phyloP scores from a whole-genome alignment of 352 stramenopile species.

The Aphanomyces cochlioides region DNA sequence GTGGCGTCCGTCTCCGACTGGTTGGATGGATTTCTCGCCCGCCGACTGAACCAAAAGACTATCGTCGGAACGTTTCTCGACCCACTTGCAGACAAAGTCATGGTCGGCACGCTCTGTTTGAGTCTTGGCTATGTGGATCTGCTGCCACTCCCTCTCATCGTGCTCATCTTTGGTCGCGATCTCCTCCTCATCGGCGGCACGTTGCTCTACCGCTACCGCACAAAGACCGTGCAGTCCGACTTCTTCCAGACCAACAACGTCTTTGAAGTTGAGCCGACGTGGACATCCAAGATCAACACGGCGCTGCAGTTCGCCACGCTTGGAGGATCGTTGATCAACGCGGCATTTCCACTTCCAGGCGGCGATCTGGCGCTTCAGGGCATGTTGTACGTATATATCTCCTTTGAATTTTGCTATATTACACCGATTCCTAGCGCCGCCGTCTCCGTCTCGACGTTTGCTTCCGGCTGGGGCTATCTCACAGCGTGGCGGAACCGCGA shows the following conservation, averaged over 20 bases:
- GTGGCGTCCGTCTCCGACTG: conserved; percentile 71
- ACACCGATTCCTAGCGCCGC: neutral
- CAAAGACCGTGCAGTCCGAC: conserved; percentile 55
- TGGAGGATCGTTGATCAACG: conserved; percentile 67
- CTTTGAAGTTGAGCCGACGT: conserved; percentile 67
- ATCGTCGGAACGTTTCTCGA: conserved; percentile 80
- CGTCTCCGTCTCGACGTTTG: conserved; percentile 58
- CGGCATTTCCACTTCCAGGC: conserved; percentile 59
- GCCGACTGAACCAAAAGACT: conserved; percentile 68
- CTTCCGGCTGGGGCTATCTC: conserved; percentile 72
- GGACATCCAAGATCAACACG: conserved; percentile 79
- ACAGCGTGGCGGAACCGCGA: conserved; percentile 13
- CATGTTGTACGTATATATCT: conserved; percentile 54
- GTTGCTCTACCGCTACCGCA: conserved; percentile 71
- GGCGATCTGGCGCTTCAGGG: conserved; percentile 46
- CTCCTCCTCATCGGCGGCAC: conserved; percentile 68
- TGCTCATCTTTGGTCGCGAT: conserved; percentile 70
- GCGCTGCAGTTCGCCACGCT: conserved; percentile 72
- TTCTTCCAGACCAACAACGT: conserved; percentile 77
- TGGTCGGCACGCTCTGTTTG: conserved; percentile 68
- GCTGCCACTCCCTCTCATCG: conserved; percentile 56
- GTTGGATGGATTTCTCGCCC: conserved; percentile 78
- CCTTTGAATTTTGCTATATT: conserved; percentile 4
- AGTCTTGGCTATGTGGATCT: conserved; percentile 69
- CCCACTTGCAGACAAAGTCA: conserved; percentile 76